These are phyloP conservation scores for Acer campestre DNA, from an alignment of 345 rosid genomes.

Conservation along the genomic window DNA sequence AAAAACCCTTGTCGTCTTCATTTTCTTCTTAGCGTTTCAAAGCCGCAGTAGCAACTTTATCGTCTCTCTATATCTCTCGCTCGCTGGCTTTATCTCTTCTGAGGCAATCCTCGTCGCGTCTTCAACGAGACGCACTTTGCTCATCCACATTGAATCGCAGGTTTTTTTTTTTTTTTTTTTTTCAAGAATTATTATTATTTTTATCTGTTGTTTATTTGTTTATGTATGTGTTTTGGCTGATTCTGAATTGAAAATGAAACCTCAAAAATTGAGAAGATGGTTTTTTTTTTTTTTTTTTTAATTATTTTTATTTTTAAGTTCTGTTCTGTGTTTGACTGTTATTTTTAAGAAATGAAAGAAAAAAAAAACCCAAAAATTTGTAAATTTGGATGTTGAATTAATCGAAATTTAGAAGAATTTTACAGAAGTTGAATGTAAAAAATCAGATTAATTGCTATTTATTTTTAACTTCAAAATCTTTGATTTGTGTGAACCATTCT, in stretches of 20 bases:
- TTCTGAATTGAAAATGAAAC: neutral
- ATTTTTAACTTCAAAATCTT: too few species aligned
- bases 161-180: neutral
- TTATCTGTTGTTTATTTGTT: neutral
- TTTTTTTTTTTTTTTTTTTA: neutral
- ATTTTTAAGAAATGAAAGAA: neutral
- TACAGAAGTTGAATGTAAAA: too few species aligned
- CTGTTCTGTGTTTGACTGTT: too few species aligned
- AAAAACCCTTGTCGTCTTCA: conserved; percentile 5
- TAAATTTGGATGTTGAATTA: neutral
- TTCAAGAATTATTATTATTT: too few species aligned
- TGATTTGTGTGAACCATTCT: too few species aligned
- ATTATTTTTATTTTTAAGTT: too few species aligned
- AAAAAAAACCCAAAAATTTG: neutral
- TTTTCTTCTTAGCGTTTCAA: neutral
- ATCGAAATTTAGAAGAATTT: neutral
- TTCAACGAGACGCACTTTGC: conserved; percentile 3
- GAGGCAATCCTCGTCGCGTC: neutral
- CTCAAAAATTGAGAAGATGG: too few species aligned
- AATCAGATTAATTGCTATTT: too few species aligned
- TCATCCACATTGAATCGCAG: neutral
- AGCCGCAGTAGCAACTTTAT: neutral
- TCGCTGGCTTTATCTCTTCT: conserved; percentile 13
- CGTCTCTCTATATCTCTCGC: neutral
- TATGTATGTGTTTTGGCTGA: neutral